Conservation (phyloP, 2,329 filamentous ascomycete species). For the Teratosphaeriaceae sp. region DNA sequence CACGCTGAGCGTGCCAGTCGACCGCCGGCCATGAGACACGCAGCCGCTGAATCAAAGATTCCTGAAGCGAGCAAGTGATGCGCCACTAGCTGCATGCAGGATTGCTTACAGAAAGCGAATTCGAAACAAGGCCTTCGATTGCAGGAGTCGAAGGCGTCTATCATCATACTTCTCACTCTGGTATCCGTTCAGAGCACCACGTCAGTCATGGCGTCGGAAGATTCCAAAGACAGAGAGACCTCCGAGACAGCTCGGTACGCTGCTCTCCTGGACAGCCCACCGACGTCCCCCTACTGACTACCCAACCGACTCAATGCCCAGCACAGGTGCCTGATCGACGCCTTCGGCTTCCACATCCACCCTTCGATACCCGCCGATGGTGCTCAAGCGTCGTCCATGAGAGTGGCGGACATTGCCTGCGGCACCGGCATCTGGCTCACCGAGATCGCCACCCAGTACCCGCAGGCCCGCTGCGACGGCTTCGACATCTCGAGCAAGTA, state of each 20-base stretch:
- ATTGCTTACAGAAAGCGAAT: too few relatives aligned
- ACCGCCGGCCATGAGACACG: too few relatives aligned
- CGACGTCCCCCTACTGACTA: background rate
- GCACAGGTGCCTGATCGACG: background rate
- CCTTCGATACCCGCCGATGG: background rate
- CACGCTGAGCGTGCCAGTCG: too few relatives aligned
- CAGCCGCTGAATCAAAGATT: too few relatives aligned
- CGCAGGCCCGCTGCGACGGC: background rate
- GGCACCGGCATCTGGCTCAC: conserved; percentile 2
- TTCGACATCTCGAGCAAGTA: background rate
- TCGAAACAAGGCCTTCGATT: too few relatives aligned
- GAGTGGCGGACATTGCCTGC: conserved; percentile 1
- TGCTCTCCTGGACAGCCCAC: background rate
- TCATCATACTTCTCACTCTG: background rate
- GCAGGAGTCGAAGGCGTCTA: too few relatives aligned
- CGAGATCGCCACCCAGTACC: background rate
- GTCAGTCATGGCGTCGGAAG: background rate
- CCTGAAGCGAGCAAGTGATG: too few relatives aligned
- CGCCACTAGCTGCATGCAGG: too few relatives aligned
- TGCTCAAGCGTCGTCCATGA: background rate
- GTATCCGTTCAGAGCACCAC: background rate
- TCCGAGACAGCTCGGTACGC: background rate
- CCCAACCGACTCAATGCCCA: conserved; percentile 1
- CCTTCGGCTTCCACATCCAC: conserved; percentile 4
- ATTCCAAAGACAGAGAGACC: background rate